phyloP scores from a whole-genome alignment of 148 eudicot species.

The Fallopia convolvulus region DNA sequence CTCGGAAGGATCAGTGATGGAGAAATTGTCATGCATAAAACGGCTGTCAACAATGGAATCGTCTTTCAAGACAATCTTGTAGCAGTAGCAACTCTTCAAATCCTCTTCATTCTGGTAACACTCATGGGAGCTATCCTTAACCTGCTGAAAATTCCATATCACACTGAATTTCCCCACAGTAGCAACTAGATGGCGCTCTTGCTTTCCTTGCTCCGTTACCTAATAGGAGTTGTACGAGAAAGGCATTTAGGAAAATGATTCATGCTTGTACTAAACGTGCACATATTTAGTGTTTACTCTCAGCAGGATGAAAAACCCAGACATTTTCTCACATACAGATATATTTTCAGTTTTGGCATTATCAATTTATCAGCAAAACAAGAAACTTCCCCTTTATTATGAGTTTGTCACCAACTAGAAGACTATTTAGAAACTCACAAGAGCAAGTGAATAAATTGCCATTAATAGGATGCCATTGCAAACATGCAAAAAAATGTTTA shows the following conservation, averaged over 20 bases:
- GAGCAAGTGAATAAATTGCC: neutral
- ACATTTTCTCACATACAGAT: neutral
- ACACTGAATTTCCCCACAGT: slow-evolving; percentile 87
- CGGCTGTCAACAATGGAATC: slow-evolving; percentile 90
- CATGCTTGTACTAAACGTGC: neutral
- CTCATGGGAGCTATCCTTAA: slow-evolving; percentile 81
- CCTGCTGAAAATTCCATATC: slow-evolving; percentile 93
- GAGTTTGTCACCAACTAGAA: neutral
- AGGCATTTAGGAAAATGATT: neutral
- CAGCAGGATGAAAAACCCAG: neutral
- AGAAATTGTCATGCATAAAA: slow-evolving; percentile 90
- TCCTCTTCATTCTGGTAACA: slow-evolving; percentile 87
- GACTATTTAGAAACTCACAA: neutral
- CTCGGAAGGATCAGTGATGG: slow-evolving; percentile 65
- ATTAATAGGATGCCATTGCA: no score
- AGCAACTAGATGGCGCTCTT: slow-evolving; percentile 88
- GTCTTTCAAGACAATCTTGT: slow-evolving; percentile 73
- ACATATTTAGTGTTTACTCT: neutral
- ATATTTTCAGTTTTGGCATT: neutral
- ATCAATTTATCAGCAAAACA: neutral
- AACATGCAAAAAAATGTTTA: no score
- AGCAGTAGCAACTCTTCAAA: slow-evolving; percentile 92
- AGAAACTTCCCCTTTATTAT: neutral
- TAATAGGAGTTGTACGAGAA: slow-evolving; percentile 15
- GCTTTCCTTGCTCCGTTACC: slow-evolving; percentile 91